Evolutionary conservation across 441 rosid genomes (phyloP).

Genomic region (Melastoma candidum): DNA sequence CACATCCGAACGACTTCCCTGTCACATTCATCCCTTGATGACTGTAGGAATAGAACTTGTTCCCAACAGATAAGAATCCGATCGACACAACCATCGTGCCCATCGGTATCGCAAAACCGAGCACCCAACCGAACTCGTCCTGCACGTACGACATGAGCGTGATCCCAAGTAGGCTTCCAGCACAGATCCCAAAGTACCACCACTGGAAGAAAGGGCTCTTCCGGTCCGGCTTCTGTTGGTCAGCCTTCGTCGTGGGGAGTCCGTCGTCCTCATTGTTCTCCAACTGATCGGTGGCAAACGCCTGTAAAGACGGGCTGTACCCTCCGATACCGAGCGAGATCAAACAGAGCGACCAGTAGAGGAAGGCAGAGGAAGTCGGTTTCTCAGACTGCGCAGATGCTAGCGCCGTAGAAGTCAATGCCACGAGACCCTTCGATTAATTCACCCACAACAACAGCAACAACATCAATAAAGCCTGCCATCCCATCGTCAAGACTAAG

Average conservation of each 20-base stretch:
- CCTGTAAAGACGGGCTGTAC: constrained; percentile 81
- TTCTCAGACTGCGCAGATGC: constrained; percentile 40
- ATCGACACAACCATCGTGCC: constrained; percentile 44
- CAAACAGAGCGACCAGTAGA: constrained; percentile 63
- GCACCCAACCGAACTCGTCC: constrained; percentile 86
- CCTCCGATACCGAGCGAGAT: constrained; percentile 83
- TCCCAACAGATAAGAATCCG: constrained; percentile 46
- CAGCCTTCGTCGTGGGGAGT: constrained; percentile 33
- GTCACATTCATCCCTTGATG: constrained; percentile 11
- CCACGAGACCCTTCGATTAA: constrained; percentile 57
- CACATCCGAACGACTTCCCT: constrained; percentile 16
- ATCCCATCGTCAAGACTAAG: too few species aligned
- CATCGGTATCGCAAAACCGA: constrained; percentile 80
- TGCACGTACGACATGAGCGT: constrained; percentile 80
- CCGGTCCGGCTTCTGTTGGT: constrained; percentile 25
- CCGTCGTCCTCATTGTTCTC: constrained; percentile 33
- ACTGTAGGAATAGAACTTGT: constrained; percentile 33
- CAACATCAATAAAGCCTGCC: background rate
- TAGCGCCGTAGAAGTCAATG: constrained; percentile 76
- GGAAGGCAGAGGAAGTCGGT: constrained; percentile 36
- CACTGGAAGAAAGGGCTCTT: constrained; percentile 68
- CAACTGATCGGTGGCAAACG: constrained; percentile 87
- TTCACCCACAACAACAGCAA: background rate
- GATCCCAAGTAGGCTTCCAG: constrained; percentile 82
- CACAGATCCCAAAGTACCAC: constrained; percentile 89